Conservation (phyloP, 2,329 filamentous ascomycete genomes). For the Tothia fuscella region DNA sequence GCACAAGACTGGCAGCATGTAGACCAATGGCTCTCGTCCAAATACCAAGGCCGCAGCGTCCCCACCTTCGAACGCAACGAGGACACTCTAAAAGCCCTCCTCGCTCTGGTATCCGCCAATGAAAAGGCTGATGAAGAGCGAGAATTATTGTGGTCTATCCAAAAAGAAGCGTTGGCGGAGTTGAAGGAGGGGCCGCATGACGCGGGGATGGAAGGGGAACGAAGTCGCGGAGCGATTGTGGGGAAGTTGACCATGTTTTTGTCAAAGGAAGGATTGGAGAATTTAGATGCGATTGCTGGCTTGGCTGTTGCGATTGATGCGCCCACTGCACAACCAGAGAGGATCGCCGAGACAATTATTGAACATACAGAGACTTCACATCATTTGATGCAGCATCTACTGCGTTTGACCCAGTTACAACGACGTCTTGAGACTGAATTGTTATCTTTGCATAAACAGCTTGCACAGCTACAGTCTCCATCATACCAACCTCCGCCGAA, state of each 20-base stretch:
- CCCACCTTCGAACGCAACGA: constrained; percentile 78
- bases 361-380: constrained; percentile 3
- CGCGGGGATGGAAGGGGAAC: neutral
- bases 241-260: neutral
- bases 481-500: constrained; percentile 8
- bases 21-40: constrained; percentile 62
- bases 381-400: constrained; percentile 1
- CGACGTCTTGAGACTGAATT: constrained; percentile 7
- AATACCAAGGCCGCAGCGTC: constrained; percentile 53
- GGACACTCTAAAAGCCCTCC: constrained; percentile 64
- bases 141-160: constrained; percentile 43
- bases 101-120: constrained; percentile 63
- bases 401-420: constrained; percentile 8
- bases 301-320: constrained; percentile 3
- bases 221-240: neutral
- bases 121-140: constrained; percentile 66
- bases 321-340: constrained; percentile 1
- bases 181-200: constrained; percentile 26
- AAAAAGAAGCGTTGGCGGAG: constrained; percentile 47
- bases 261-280: neutral
- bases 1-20: constrained; percentile 88
- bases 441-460: constrained; percentile 2
- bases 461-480: constrained; percentile 10
- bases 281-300: neutral
- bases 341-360: constrained; percentile 9